Evolutionary conservation across 345 rosid genomes (phyloP).

Genomic region (Sisymbrium altissimum): DNA sequence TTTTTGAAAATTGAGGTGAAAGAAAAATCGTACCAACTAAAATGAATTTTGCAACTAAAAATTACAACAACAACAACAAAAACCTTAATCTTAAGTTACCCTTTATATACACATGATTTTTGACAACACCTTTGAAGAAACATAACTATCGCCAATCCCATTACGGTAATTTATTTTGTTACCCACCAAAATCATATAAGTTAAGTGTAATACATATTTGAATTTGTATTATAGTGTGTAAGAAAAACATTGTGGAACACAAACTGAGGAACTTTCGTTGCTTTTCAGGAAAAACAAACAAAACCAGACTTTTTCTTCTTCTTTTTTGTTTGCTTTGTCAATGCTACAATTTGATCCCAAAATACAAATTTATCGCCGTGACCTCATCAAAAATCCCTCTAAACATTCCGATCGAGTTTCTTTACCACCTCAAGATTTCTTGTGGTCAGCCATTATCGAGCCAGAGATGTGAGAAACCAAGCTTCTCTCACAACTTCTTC

Average conservation of each 20-base stretch:
- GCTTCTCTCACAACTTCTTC: background rate
- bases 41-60: background rate
- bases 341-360: background rate
- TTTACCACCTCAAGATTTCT: background rate
- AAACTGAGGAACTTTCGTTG: background rate
- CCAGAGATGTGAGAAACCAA: slow-evolving; percentile 21
- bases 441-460: background rate
- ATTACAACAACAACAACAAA: background rate
- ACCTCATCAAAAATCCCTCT: background rate
- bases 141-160: background rate
- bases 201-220: background rate
- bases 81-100: background rate
- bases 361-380: background rate
- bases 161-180: background rate
- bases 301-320: slow-evolving; percentile 27
- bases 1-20: background rate
- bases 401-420: background rate
- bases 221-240: background rate
- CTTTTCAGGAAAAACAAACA: background rate
- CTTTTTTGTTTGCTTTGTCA: no score
- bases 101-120: background rate
- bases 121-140: background rate
- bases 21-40: background rate
- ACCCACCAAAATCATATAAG: background rate
- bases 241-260: background rate